A percentile compares a stretch with the other conserved stretches of the same genome.
Conservation (phyloP, 805 yeast species). For the Candida michaelii region DNA sequence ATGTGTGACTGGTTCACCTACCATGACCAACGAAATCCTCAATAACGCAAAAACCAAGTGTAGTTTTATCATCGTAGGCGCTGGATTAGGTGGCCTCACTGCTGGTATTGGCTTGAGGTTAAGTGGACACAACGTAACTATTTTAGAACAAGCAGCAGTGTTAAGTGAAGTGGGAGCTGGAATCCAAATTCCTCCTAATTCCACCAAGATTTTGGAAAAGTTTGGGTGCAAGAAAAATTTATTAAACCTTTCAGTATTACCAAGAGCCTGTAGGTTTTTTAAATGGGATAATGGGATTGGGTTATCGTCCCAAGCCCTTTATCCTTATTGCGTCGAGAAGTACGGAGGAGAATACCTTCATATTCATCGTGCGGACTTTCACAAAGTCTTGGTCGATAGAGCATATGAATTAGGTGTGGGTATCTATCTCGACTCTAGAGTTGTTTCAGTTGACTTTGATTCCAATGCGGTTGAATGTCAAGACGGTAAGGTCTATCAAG, state of each 20-base stretch:
- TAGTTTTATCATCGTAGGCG: conserved; percentile 25
- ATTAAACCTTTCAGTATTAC: conserved; percentile 15
- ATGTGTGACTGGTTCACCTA: too few relatives aligned
- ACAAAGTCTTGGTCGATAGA: conserved; percentile 20
- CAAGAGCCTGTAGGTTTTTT: conserved; percentile 14
- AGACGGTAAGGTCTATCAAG: conserved; percentile 18
- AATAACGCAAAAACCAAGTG: conserved; percentile 14
- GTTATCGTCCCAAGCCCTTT: conserved; percentile 19
- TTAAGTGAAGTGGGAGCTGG: conserved; percentile 36
- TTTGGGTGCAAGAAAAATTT: conserved; percentile 19
- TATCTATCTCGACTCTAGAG: conserved; percentile 16
- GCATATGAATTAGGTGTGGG: conserved; percentile 21
- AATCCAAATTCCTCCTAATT: conserved; percentile 31
- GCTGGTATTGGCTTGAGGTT: conserved; percentile 24
- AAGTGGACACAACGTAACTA: conserved; percentile 24
- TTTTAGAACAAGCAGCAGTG: conserved; percentile 25
- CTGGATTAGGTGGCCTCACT: conserved; percentile 30
- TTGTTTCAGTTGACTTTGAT: conserved; percentile 20
- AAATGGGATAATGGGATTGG: conserved; percentile 21
- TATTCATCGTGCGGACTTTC: conserved; percentile 28
- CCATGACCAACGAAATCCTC: conserved; percentile 5
- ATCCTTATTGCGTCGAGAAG: conserved; percentile 17
- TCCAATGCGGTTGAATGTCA: conserved; percentile 15
- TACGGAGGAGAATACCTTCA: conserved; percentile 22
- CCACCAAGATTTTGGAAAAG: conserved; percentile 20